These are phyloP conservation scores for Francoa sonchifolia DNA, from an alignment of 441 rosid species.

Conservation along the genomic window DNA sequence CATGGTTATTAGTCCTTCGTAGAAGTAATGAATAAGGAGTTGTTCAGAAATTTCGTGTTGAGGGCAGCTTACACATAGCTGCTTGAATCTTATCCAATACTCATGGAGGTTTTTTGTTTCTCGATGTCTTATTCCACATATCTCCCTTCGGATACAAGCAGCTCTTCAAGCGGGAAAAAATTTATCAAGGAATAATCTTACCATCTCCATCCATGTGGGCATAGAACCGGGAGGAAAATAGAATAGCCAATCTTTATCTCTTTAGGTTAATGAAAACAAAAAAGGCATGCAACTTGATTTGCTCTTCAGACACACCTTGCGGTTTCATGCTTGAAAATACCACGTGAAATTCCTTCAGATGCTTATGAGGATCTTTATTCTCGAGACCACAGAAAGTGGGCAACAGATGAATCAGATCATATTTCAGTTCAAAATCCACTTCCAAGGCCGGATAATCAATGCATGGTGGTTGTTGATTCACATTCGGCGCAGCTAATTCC, in stretches of 20 bases:
- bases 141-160: neutral
- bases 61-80: neutral
- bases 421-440: neutral
- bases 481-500: neutral
- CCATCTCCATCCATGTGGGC: neutral
- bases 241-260: neutral
- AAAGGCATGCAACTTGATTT: neutral
- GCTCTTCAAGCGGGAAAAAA: neutral
- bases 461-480: neutral
- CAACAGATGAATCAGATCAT: neutral
- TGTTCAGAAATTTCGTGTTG: no score
- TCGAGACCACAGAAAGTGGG: neutral
- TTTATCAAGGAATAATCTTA: neutral
- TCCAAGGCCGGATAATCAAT: neutral
- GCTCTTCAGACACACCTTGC: neutral
- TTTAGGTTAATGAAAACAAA: neutral
- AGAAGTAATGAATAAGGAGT: no score
- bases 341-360: conserved; percentile 6
- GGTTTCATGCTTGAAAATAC: neutral
- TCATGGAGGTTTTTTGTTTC: no score
- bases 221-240: neutral
- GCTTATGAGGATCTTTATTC: conserved; percentile 8
- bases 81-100: neutral
- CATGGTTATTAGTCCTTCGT: no score
- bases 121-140: neutral